phyloP scores from a whole-genome alignment of 805 yeast genomes.

The Lipomyces starkeyi region DNA sequence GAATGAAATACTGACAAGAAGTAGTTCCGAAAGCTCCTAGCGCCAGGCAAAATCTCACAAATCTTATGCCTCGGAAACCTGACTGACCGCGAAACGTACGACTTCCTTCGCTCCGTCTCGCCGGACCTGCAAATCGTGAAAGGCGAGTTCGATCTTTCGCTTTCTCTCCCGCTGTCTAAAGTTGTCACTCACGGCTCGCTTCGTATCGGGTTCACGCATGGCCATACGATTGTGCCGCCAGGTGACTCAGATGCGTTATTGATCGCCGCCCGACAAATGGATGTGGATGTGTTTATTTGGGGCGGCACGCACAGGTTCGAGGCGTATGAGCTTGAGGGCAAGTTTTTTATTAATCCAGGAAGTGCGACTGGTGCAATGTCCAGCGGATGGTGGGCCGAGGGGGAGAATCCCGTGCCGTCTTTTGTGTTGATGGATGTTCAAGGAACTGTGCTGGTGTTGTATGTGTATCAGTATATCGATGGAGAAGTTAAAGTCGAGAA shows the following conservation, averaged over 20 bases:
- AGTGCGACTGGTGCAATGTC: slow-evolving; percentile 92
- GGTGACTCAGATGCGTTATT: slow-evolving; percentile 85
- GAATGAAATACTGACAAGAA: slow-evolving; percentile 9
- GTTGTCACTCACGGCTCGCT: slow-evolving; percentile 73
- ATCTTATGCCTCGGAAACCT: slow-evolving; percentile 87
- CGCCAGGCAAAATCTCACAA: slow-evolving; percentile 85
- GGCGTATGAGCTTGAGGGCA: slow-evolving; percentile 90
- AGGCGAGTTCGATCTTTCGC: slow-evolving; percentile 72
- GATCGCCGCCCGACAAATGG: slow-evolving; percentile 84
- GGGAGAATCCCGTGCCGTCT: slow-evolving; percentile 69
- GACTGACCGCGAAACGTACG: slow-evolving; percentile 64
- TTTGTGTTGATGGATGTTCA: slow-evolving; percentile 89
- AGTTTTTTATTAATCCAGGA: slow-evolving; percentile 95
- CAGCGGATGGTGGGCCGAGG: slow-evolving; percentile 66
- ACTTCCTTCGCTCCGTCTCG: slow-evolving; percentile 70
- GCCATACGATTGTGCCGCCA: slow-evolving; percentile 81
- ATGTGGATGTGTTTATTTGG: slow-evolving; percentile 88
- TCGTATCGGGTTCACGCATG: slow-evolving; percentile 83
- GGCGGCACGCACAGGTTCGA: slow-evolving; percentile 94
- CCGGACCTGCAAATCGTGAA: slow-evolving; percentile 75
- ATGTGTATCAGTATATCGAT: slow-evolving; percentile 79
- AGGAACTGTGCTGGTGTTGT: slow-evolving; percentile 75
- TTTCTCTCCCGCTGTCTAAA: slow-evolving; percentile 62
- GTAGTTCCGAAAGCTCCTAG: slow-evolving; percentile 74
- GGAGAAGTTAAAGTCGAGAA: slow-evolving; percentile 92